Conservation (phyloP, 1,284 basidiomycete species). For the Cerioporus squamosus region DNA sequence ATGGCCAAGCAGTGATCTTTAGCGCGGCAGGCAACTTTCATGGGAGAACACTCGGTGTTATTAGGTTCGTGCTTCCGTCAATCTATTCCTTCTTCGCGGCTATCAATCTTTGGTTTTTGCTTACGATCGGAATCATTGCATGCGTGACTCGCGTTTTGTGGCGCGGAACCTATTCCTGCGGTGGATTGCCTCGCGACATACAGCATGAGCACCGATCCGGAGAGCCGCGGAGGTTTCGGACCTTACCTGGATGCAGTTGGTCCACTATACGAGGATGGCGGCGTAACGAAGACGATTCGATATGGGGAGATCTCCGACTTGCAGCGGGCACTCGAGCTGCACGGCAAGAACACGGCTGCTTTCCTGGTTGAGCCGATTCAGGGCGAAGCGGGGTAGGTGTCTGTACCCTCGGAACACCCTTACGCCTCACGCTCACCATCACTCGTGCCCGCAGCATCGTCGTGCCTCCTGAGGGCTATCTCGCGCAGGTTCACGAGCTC, state of each 20-base stretch:
- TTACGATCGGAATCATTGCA: constrained; percentile 10
- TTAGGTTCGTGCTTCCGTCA: constrained; percentile 68
- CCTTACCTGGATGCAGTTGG: constrained; percentile 90
- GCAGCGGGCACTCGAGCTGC: constrained; percentile 78
- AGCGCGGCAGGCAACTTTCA: constrained; percentile 95
- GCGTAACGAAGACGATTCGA: constrained; percentile 64
- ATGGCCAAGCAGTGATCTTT: constrained; percentile 88
- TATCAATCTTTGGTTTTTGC: constrained; percentile 23
- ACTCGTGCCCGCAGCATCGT: constrained; percentile 65
- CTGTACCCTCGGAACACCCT: background rate
- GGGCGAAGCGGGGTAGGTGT: constrained; percentile 92
- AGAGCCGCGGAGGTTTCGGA: constrained; percentile 87
- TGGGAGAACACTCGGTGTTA: constrained; percentile 90
- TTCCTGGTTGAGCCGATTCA: constrained; percentile 98
- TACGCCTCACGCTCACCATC: background rate
- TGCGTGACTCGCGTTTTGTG: constrained; percentile 2
- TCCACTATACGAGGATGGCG: constrained; percentile 65
- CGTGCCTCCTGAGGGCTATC: constrained; percentile 91
- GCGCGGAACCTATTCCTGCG: background rate
- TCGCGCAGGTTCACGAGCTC: constrained; percentile 75
- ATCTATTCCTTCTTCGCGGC: constrained; percentile 8
- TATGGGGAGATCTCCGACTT: constrained; percentile 87
- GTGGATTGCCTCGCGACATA: constrained; percentile 3
- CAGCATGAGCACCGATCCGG: constrained; percentile 96
- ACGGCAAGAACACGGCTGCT: constrained; percentile 88